These are phyloP conservation scores for Schizopora paradoxa DNA, from an alignment of 1,284 basidiomycete species.

Conservation along the genomic window DNA sequence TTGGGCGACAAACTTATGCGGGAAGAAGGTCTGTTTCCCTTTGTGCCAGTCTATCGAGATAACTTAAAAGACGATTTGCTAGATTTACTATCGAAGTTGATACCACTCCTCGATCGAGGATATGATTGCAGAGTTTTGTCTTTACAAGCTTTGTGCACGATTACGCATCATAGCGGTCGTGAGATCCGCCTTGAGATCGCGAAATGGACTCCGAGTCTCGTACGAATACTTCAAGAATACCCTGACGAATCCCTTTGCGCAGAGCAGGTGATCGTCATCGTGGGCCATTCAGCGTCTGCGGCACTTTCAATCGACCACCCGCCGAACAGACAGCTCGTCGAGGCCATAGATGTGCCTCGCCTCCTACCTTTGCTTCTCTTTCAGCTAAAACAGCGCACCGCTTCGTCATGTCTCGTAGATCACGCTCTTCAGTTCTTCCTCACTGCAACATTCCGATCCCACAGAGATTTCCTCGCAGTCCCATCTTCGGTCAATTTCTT, in stretches of 20 bases:
- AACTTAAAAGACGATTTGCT: no score
- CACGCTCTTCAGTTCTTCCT: conserved; percentile 47
- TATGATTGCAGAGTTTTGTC: conserved; percentile 45
- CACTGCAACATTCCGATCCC: conserved; percentile 37
- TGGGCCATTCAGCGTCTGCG: conserved; percentile 46
- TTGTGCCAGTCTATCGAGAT: neutral
- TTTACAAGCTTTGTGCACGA: conserved; percentile 47
- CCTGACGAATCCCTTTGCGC: conserved; percentile 44
- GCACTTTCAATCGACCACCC: conserved; percentile 36
- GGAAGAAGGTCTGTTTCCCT: conserved; percentile 35
- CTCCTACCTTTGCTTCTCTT: conserved; percentile 40
- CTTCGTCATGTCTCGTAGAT: conserved; percentile 39
- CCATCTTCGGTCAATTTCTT: conserved; percentile 43
- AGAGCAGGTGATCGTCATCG: conserved; percentile 46
- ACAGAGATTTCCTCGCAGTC: conserved; percentile 37
- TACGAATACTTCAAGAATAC: conserved; percentile 41
- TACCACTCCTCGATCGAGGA: conserved; percentile 45
- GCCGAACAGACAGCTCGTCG: conserved; percentile 32
- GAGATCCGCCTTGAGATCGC: conserved; percentile 48
- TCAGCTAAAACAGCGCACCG: conserved; percentile 40
- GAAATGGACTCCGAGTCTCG: conserved; percentile 34
- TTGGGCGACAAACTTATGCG: conserved; percentile 51
- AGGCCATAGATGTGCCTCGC: conserved; percentile 38
- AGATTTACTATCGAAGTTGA: conserved; percentile 51
- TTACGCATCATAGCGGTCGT: conserved; percentile 57